A percentile compares a stretch with the other conserved stretches of the same genome.
Conservation (phyloP, 225 moss, liverwort and hornwort genomes). For the Sphagnum tenellum region DNA sequence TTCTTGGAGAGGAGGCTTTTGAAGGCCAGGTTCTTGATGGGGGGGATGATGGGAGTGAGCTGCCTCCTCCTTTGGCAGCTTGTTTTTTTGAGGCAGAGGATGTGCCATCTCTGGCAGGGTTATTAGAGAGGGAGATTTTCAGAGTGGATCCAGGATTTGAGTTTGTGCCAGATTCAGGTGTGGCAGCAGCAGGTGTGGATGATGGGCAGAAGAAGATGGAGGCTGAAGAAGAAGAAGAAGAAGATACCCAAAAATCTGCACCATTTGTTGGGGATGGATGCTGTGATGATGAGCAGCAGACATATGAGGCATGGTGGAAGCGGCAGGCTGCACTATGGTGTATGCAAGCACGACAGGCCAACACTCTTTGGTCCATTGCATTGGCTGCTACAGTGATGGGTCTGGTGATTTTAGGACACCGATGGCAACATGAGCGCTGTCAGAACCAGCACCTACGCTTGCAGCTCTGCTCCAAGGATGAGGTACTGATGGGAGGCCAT, state of each 20-base stretch:
- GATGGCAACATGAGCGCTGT: conserved; percentile 93
- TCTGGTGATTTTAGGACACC: conserved; percentile 85
- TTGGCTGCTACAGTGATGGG: conserved; percentile 97
- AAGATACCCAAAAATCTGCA: conserved; percentile 13
- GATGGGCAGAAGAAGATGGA: conserved; percentile 26
- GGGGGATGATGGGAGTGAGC: conserved; percentile 44
- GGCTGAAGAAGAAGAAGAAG: conserved; percentile 6
- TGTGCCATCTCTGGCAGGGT: no score
- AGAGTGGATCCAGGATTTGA: conserved; percentile 61
- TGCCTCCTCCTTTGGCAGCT: conserved; percentile 43
- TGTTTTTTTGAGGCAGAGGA: no score
- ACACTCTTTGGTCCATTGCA: conserved; percentile 87
- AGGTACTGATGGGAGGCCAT: conserved; percentile 36
- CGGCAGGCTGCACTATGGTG: conserved; percentile 65
- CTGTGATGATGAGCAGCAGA: conserved; percentile 19
- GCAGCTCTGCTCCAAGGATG: conserved; percentile 85
- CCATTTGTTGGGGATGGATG: conserved; percentile 20
- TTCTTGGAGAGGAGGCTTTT: conserved; percentile 50
- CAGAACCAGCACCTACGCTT: conserved; percentile 89
- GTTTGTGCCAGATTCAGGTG: conserved; percentile 28
- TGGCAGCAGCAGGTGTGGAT: conserved; percentile 17
- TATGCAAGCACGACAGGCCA: conserved; percentile 68
- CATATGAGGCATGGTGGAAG: conserved; percentile 87
- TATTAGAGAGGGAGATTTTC: conserved; percentile 62
- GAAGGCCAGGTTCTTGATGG: conserved; percentile 32